These are phyloP conservation scores for Chaetomiaceae sp. DNA, from an alignment of 2,329 filamentous ascomycete genomes.

Conservation along the genomic window DNA sequence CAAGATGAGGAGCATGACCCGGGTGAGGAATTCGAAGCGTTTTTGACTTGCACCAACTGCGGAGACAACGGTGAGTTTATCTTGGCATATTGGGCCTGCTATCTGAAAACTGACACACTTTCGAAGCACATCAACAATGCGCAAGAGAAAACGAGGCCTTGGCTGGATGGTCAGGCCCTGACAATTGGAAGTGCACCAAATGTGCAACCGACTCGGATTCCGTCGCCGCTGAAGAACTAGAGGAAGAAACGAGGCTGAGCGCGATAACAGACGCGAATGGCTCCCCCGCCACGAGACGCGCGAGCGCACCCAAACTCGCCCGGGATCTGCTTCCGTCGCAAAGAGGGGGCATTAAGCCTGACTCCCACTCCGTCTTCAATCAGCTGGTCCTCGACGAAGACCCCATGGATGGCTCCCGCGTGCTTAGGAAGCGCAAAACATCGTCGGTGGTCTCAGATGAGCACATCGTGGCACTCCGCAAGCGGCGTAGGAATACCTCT, in stretches of 20 bases:
- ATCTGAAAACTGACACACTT: conserved; percentile 24
- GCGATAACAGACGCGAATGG: conserved; percentile 19
- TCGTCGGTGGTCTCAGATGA: conserved; percentile 62
- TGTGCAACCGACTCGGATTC: conserved; percentile 31
- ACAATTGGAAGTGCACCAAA: conserved; percentile 47
- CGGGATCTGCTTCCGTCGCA: conserved; percentile 67
- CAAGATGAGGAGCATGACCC: conserved; percentile 79
- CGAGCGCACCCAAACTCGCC: conserved; percentile 59
- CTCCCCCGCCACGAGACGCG: conserved; percentile 42
- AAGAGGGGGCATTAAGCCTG: conserved; percentile 56
- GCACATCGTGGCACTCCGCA: conserved; percentile 44
- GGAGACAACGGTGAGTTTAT: conserved; percentile 69
- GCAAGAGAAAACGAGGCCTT: conserved; percentile 65
- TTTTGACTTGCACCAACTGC: conserved; percentile 70
- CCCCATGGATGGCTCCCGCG: conserved; percentile 67
- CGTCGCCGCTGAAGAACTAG: conserved; percentile 27
- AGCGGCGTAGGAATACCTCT: conserved; percentile 45
- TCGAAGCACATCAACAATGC: conserved; percentile 84
- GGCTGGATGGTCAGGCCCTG: conserved; percentile 42
- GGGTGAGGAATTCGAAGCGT: conserved; percentile 72
- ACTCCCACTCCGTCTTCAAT: conserved; percentile 73
- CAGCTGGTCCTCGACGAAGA: conserved; percentile 66
- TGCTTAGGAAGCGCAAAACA: conserved; percentile 77
- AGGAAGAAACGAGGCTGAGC: conserved; percentile 25
- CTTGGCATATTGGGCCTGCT: conserved; percentile 11